phyloP scores from a whole-genome alignment of 495 filamentous ascomycete genomes.

The Xylaria scruposa region DNA sequence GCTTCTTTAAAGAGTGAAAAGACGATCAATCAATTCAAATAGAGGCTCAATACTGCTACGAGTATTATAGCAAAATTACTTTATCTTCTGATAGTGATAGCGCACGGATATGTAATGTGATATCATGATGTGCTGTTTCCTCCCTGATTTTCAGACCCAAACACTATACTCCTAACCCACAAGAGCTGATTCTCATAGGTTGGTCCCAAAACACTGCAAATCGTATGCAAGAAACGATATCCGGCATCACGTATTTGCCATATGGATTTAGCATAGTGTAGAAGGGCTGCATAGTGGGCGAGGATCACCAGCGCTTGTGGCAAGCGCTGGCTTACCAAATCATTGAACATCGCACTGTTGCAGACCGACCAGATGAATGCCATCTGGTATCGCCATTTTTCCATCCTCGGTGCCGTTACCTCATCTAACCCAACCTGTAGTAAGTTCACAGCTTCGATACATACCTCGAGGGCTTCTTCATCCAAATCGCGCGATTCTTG shows the following conservation, averaged over 20 bases:
- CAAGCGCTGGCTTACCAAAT: not conserved
- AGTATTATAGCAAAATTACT: not conserved
- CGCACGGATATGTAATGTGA: not conserved
- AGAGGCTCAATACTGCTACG: not conserved
- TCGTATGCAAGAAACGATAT: slow-evolving; percentile 13
- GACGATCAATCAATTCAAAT: too few relatives aligned
- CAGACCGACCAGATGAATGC: slow-evolving; percentile 17
- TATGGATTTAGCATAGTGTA: not conserved
- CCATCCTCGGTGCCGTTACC: not conserved
- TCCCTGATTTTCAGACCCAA: slow-evolving; percentile 3
- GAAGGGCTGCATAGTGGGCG: slow-evolving; percentile 8
- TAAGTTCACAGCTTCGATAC: slow-evolving; percentile 1
- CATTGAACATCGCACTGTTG: not conserved
- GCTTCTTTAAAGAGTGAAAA: too few relatives aligned
- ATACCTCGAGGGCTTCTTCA: not conserved
- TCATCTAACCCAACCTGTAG: slow-evolving; percentile 15
- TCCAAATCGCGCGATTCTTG: not conserved
- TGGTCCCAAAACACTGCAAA: slow-evolving; percentile 1
- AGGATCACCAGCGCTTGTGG: slow-evolving; percentile 17
- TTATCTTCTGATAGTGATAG: not conserved
- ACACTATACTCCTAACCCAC: slow-evolving; percentile 7
- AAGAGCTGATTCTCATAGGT: not conserved
- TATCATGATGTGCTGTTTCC: not conserved
- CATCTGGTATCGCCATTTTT: not conserved
- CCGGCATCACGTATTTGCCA: slow-evolving; percentile 16